Evolutionary conservation across 352 stramenopile species (phyloP).

Genomic region (Thraustochytrium striatum): DNA sequence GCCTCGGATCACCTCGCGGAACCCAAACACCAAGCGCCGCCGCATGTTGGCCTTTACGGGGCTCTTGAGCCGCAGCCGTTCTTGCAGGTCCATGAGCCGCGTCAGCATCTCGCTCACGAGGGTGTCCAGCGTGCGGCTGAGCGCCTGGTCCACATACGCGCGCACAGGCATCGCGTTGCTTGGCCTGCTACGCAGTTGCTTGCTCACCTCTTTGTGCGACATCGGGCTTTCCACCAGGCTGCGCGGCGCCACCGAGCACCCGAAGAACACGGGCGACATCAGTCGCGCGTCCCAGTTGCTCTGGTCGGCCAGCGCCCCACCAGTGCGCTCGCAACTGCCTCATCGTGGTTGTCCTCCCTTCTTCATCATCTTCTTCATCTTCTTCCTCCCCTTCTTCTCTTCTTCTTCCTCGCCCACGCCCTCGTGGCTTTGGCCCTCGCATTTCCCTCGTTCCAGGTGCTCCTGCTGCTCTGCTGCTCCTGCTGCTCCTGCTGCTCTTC

Average conservation of each 20-base stretch:
- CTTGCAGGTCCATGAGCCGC: slow-evolving; percentile 62
- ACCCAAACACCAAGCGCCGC: slow-evolving; percentile 76
- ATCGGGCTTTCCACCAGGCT: not conserved
- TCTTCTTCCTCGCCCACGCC: slow-evolving; percentile 20
- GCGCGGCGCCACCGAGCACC: not conserved
- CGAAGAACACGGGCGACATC: slow-evolving; percentile 33
- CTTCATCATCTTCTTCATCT: not conserved
- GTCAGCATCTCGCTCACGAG: slow-evolving; percentile 55
- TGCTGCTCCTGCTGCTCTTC: not conserved
- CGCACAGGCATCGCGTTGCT: not conserved
- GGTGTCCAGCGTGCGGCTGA: slow-evolving; percentile 52
- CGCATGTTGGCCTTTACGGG: slow-evolving; percentile 65
- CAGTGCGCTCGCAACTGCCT: not conserved
- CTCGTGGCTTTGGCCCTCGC: not conserved
- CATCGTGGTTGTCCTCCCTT: not conserved
- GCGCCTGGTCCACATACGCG: slow-evolving; percentile 43
- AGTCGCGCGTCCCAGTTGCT: not conserved
- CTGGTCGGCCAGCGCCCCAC: not conserved
- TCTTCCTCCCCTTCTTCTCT: slow-evolving; percentile 26
- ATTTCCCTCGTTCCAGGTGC: not conserved
- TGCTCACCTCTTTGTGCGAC: not conserved
- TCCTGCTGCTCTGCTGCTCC: not conserved
- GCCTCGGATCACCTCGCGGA: slow-evolving; percentile 81
- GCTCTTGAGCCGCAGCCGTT: slow-evolving; percentile 66
- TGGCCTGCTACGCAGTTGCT: not conserved